A percentile compares a stretch with the other conserved stretches of the same genome.
Conservation (phyloP, 73 alveolate species). For the Paramecium biaurelia region DNA sequence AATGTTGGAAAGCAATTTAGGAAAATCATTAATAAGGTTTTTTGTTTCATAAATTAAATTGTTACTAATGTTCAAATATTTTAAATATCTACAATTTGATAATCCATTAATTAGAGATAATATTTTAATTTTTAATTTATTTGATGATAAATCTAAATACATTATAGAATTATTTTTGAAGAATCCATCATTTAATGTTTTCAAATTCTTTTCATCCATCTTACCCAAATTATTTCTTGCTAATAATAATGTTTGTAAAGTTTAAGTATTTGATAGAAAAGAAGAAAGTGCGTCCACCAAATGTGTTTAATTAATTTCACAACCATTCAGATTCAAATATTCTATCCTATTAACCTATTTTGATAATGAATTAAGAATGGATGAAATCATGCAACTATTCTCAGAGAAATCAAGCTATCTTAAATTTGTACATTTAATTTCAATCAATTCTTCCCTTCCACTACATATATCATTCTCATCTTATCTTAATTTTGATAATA, state of each 20-base stretch:
- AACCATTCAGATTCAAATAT: neutral
- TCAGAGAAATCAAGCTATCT: neutral
- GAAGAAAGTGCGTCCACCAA: neutral
- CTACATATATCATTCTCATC: neutral
- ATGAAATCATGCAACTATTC: neutral
- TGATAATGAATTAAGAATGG: neutral
- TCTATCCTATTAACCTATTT: neutral
- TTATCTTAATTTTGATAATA: neutral
- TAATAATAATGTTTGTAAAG: neutral
- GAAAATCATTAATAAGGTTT: neutral
- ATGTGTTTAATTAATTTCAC: neutral
- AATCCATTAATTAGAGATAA: neutral
- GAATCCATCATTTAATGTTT: neutral
- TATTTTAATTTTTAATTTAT: neutral
- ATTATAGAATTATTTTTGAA: neutral
- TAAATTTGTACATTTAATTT: constrained; percentile 16
- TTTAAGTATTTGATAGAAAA: neutral
- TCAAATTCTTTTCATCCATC: neutral
- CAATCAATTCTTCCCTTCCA: neutral
- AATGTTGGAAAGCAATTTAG: neutral
- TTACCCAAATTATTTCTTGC: neutral
- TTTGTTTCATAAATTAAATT: neutral
- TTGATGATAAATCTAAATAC: neutral
- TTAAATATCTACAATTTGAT: neutral
- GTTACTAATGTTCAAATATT: neutral